Evolutionary conservation across 2,329 filamentous ascomycete species (phyloP), one percentile per base, ranked within the genome.

Genomic region (Fusarium stilboides): DNA sequence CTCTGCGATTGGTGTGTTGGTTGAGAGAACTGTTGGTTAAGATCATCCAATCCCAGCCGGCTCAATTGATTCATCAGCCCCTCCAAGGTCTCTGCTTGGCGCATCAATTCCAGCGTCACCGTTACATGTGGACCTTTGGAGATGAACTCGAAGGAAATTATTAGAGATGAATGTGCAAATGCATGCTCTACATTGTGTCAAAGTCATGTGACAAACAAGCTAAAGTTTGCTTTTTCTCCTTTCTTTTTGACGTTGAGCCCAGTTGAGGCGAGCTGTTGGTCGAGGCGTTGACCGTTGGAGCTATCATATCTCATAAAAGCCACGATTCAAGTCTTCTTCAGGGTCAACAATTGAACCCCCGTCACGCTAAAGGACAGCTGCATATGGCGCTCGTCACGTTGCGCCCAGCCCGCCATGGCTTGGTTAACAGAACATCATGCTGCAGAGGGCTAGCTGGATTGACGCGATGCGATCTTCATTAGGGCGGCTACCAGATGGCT

Each of bases 291-390:
- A 43, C 28, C 44, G 17, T 40, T 40, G 40, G 42, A 31, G 33
- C 60, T 69, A 59, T 74, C 71, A 74, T 51, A 73, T 68, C 52
- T 73, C 69, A 72, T 19, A 70, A 70, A 67, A 62, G 69, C 60
- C 68, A 64, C 59, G 39, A 62, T 57, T 49, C 24, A 14, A 37
- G 14, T 34, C 47, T 45, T 17, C 28, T 28, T 49, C 33, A 26
- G 22, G 36, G 28, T 28, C 28, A 9, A 40, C 17, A 47, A 43
- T 34, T 44, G 54, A 44, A 39, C 42, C 39, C 43, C 54, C 40
- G 53, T 56, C 56, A 57, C 70, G 62, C 72, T 73, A 73, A 26
- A 52, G 37, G 34, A 51, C 36, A 44, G 50, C 45, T 70, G 62
- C 67, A 68, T 40, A 22, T 24, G 36, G n/a, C 47, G 36, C 57